These are phyloP conservation scores for Cornus kousa DNA, from an alignment of 148 eudicot species.

Conservation along the genomic window DNA sequence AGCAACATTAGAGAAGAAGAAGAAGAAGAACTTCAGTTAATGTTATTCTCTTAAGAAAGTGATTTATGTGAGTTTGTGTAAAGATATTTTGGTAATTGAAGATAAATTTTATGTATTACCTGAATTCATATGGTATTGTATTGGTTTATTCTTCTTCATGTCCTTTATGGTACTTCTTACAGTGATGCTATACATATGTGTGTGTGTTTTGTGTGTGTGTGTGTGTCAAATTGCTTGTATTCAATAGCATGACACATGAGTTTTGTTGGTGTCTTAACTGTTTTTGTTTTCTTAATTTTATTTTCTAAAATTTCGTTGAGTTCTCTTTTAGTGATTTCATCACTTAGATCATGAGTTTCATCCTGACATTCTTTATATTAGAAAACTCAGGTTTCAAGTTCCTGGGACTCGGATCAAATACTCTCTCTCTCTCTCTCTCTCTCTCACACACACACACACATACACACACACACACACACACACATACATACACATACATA, in stretches of 20 bases:
- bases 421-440: neutral
- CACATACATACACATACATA: too few species aligned
- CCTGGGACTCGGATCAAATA: too few species aligned
- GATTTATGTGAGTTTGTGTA: constrained; percentile 3
- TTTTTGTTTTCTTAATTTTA: neutral
- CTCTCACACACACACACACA: neutral
- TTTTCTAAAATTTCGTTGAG: neutral
- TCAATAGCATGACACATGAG: constrained; percentile 1
- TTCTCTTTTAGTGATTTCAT: constrained; percentile 10
- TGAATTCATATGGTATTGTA: neutral
- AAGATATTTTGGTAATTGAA: neutral
- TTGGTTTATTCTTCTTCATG: neutral
- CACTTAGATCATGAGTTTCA: neutral
- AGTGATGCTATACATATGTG: too few species aligned
- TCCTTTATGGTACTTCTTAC: too few species aligned
- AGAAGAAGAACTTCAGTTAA: neutral
- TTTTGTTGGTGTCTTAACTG: constrained; percentile 22
- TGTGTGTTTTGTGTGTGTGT: too few species aligned
- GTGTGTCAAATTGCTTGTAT: neutral
- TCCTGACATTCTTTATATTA: neutral
- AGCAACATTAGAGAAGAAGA: constrained; percentile 3
- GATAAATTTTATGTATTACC: neutral
- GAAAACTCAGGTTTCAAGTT: too few species aligned
- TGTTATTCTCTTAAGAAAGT: neutral
- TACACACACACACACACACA: too few species aligned